These are phyloP conservation scores for Pyricularia pennisetigena DNA, from an alignment of 2,329 filamentous ascomycete species.

Conservation along the genomic window DNA sequence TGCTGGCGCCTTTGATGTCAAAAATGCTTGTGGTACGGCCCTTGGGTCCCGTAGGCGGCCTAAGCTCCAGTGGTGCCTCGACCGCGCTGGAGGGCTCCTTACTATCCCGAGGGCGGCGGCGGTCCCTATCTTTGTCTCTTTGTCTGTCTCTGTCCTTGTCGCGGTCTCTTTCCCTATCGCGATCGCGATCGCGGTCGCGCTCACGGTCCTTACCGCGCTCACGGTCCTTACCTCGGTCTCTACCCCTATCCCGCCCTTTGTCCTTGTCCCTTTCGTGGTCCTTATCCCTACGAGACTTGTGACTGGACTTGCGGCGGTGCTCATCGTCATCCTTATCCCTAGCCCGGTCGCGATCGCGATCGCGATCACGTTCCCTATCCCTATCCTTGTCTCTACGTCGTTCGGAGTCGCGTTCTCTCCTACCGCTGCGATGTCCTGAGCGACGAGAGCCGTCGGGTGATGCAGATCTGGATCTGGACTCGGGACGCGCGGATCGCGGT, in stretches of 20 bases:
- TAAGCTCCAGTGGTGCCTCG: not conserved
- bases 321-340: constrained; percentile 22
- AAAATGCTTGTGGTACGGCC: constrained; percentile 11
- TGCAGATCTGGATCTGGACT: constrained; percentile 43
- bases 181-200: constrained; percentile 14
- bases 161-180: constrained; percentile 24
- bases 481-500: constrained; percentile 17
- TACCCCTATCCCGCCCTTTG: constrained; percentile 14
- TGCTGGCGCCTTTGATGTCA: constrained; percentile 25
- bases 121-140: constrained; percentile 19
- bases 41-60: not conserved
- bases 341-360: constrained; percentile 19
- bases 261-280: constrained; percentile 21
- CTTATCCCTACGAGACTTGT: constrained; percentile 34
- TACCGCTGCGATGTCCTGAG: constrained; percentile 50
- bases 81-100: not conserved
- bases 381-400: constrained; percentile 14
- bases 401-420: constrained; percentile 38
- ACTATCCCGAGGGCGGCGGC: constrained; percentile 5
- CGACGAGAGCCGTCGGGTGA: constrained; percentile 51
- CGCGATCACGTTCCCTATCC: constrained; percentile 3
- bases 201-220: constrained; percentile 26
- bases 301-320: constrained; percentile 12
- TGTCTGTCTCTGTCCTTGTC: constrained; percentile 20
- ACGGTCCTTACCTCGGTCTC: constrained; percentile 33